Evolutionary conservation across 768 basidiomycete species (phyloP), one percentile per base, ranked within the genome.

Genomic region (Tubosaeta sp.): DNA sequence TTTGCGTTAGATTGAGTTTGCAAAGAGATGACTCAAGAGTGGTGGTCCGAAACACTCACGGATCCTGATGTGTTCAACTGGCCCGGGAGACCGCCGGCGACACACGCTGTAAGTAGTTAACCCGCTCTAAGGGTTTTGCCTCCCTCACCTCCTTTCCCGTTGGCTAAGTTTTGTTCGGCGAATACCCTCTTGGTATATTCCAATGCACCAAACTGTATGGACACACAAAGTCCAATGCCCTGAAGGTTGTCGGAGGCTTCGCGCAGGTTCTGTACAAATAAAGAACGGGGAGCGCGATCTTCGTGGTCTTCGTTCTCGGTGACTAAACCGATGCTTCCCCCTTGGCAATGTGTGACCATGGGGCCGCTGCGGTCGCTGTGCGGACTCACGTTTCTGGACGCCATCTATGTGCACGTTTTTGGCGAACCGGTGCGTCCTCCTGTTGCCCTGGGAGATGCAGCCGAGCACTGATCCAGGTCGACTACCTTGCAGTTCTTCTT

Each of bases 41-140:
- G 41, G 42, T 52, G 49, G 40, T 43, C 32, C 21, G 19, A 45
- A 52, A 30, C 27, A 46, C 58, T 36, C 49, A 65, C 62, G 63
- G 40, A 97, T 98, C 73, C 94, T 90, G 65, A 97, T 94, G 64
- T 97, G 94, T 68, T 98, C 94, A 16, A 98, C 94, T 6, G 94
- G 95, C 1, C 94, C 93, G 1, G 94, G 25, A 96, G 69, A 24
- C 95, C 95, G 21, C 94, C 95, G 32, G 83, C 72, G 4, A 92
- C 82, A 56, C 95, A 95, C 16, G 92, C 78, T 2, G 73, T 60
- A 56, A 90, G 79, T 12, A 95, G 74, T 67, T 98, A 93, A 14
- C 68, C 66, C 24, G 73, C 72, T 35, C 73, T 75, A 12, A 94
- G 77, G 11, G 69, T 69, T 60, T 74, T 76, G 5, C 90, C 87